Evolutionary conservation across 225 moss, liverwort and hornwort genomes (phyloP).

Genomic region (Asterella californica): DNA sequence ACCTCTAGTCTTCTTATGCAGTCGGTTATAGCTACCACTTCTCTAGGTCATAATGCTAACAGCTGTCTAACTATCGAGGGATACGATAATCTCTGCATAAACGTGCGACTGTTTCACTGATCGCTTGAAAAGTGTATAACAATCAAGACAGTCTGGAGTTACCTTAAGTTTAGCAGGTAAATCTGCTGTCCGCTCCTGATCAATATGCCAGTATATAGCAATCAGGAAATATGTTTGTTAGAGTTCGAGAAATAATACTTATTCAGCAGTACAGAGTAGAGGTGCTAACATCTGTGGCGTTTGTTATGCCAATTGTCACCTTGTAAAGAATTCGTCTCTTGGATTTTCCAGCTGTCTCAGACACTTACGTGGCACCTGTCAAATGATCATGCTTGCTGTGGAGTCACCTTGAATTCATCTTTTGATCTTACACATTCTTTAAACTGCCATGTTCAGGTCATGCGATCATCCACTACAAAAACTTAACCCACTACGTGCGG

Average conservation of each 20-base stretch:
- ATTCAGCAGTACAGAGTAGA: neutral
- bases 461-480: slow-evolving; percentile 74
- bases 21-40: too few species aligned
- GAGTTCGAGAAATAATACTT: neutral
- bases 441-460: slow-evolving; percentile 45
- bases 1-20: too few species aligned
- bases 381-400: too few species aligned
- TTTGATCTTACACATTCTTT: neutral
- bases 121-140: neutral
- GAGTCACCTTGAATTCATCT: neutral
- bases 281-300: neutral
- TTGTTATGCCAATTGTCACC: neutral
- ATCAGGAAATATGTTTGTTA: neutral
- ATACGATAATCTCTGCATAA: neutral
- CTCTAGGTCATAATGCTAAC: too few species aligned
- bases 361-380: neutral
- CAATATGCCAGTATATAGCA: neutral
- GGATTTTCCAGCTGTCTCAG: neutral
- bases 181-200: neutral
- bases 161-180: neutral
- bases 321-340: neutral
- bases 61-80: neutral
- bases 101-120: neutral
- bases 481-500: slow-evolving; percentile 53
- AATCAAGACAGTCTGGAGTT: neutral